phyloP scores from a whole-genome alignment of 176 grass and related monocot species.

The Poa pratensis region DNA sequence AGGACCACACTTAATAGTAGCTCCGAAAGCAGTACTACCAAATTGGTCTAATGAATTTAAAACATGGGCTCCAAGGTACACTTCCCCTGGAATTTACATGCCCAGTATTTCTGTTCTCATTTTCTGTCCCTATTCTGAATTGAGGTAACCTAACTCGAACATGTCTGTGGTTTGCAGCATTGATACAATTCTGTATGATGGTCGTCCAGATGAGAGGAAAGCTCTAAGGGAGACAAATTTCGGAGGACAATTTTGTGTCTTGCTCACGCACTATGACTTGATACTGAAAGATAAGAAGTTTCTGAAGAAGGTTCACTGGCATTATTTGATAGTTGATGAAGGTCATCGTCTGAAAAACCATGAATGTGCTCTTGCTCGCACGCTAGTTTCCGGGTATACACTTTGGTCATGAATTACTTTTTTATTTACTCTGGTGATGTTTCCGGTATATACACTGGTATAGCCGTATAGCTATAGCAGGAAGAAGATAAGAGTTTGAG shows the following conservation, averaged over 20 bases:
- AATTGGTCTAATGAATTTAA: slow-evolving; percentile 97
- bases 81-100: slow-evolving; percentile 29
- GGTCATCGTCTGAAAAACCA: slow-evolving; percentile 99
- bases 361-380: slow-evolving; percentile 93
- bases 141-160: slow-evolving; percentile 31
- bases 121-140: slow-evolving; percentile 44
- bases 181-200: slow-evolving; percentile 89
- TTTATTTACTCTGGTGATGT: background rate
- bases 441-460: slow-evolving; percentile 5
- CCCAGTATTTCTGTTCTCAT: slow-evolving; percentile 21
- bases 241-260: slow-evolving; percentile 80
- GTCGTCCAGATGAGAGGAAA: slow-evolving; percentile 94
- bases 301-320: slow-evolving; percentile 95
- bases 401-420: slow-evolving; percentile 35
- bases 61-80: slow-evolving; percentile 95
- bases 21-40: slow-evolving; percentile 95
- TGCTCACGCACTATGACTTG: slow-evolving; percentile 98
- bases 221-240: slow-evolving; percentile 82
- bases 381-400: slow-evolving; percentile 87
- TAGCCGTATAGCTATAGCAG: background rate
- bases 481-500: slow-evolving; percentile 9
- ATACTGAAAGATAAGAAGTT: slow-evolving; percentile 99
- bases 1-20: slow-evolving; percentile 95
- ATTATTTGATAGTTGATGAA: slow-evolving; percentile 98
- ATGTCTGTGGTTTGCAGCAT: slow-evolving; percentile 68